Base-by-base conservation (phyloP, 2,329 filamentous ascomycete genomes). In the Penicillium concentricum region DNA sequence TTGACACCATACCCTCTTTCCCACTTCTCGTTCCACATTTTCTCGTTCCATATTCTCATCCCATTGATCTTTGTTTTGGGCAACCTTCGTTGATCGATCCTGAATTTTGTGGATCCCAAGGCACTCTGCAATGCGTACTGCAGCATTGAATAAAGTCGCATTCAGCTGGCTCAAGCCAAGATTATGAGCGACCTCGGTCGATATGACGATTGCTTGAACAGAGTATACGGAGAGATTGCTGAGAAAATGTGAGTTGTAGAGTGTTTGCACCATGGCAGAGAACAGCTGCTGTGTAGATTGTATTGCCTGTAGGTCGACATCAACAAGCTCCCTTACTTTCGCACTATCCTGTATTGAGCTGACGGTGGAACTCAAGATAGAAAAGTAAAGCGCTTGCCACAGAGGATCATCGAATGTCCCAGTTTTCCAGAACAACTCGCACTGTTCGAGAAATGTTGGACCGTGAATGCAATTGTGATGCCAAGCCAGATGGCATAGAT, bases 201-300 rank as follows among this genome's bases (percentile, higher is more conserved):
- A 74, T 7, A 76, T 71, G 20, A 72, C 70, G 32, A 74, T 67
- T n/a, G 74, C 72, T 49, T 74, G 74, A 12, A 73, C 67, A 2
- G 69, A 67, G 30, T 63, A 67, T n/a, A 67, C 43, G 2, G 66
- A 68, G 6, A 67, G 54, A 44, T 70, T 72, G 51, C 72, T 64
- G 34, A 76, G 57, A 32, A 72, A 76, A 41, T 74, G 57, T 43
- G 66, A 64, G 47, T 62, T 58, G 46, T 74, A 71, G 22, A 75
- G 60, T 5, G 69, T 63, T 37, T 71, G 63, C 5, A 73, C 59
- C 72, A 75, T 74, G 1, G 64, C 59, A 10, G 66, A 66, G 52
- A 74, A 73, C 4, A 70, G 57, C 18, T 68, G 60, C 13, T 64
- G 34, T 24, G 59, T 47, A 48, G 67, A 47, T 61, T 66, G 65